These are phyloP conservation scores for Fraxinus baroniana DNA, from an alignment of 305 asterid species.

Conservation along the genomic window DNA sequence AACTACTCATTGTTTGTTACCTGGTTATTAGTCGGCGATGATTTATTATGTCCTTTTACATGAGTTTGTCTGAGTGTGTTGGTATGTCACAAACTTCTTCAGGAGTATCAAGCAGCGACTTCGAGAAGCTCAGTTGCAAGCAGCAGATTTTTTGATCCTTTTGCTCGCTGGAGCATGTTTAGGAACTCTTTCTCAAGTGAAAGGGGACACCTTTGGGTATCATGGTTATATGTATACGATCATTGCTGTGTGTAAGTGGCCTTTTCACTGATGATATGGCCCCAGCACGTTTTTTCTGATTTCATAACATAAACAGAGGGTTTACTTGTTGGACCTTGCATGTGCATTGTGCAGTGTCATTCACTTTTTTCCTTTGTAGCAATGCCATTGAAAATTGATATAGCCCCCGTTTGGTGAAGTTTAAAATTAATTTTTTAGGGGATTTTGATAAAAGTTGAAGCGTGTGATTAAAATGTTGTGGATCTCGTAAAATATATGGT, in stretches of 20 bases:
- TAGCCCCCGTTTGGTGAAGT: not conserved
- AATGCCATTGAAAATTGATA: not conserved
- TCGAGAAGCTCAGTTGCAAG: slow-evolving; percentile 91
- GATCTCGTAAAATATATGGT: not conserved
- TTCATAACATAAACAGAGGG: not conserved
- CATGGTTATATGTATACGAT: slow-evolving; percentile 83
- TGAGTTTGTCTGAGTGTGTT: slow-evolving; percentile 12
- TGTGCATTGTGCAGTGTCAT: not conserved
- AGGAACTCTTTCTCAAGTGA: slow-evolving; percentile 81
- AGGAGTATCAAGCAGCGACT: slow-evolving; percentile 82
- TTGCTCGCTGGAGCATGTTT: slow-evolving; percentile 96
- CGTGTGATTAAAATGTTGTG: not conserved
- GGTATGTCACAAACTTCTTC: slow-evolving; percentile 27
- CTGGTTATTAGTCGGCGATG: not conserved
- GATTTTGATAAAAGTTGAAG: no score
- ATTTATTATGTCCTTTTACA: slow-evolving; percentile 1
- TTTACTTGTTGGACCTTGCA: not conserved
- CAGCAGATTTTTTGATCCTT: slow-evolving; percentile 90
- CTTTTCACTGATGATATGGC: slow-evolving; percentile 7
- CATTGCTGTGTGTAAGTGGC: slow-evolving; percentile 90
- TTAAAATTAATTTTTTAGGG: not conserved
- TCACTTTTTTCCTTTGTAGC: not conserved
- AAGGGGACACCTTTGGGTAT: slow-evolving; percentile 89
- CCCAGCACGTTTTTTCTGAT: not conserved
- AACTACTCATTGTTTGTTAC: not conserved